These are phyloP conservation scores for Cercophora sp. DNA, from an alignment of 495 filamentous ascomycete genomes.

Conservation along the genomic window DNA sequence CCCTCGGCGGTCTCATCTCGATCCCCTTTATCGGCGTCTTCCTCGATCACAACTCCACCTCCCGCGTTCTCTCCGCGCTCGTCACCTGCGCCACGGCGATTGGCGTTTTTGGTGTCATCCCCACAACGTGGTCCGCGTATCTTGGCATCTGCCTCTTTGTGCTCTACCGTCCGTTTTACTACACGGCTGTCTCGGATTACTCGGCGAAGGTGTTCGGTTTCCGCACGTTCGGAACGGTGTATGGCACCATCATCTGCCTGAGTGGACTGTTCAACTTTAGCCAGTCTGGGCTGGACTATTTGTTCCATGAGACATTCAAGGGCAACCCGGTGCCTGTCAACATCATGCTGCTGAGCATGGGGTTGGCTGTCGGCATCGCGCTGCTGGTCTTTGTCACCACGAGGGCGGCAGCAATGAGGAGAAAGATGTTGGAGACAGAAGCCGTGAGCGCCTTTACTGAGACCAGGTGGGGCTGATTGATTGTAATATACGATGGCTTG, in stretches of 20 bases:
- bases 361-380: conserved; percentile 53
- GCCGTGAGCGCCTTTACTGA: conserved; percentile 29
- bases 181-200: conserved; percentile 80
- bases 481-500: too few species aligned
- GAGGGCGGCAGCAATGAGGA: conserved; percentile 24
- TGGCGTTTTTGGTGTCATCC: conserved; percentile 74
- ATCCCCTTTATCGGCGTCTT: conserved; percentile 86
- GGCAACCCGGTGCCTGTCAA: conserved; percentile 80
- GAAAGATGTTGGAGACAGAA: conserved; percentile 38
- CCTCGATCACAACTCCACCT: conserved; percentile 72
- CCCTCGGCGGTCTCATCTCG: conserved; percentile 75
- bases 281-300: conserved; percentile 75
- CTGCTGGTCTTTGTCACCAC: conserved; percentile 58
- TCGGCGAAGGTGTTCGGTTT: conserved; percentile 93
- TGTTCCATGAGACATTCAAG: conserved; percentile 69
- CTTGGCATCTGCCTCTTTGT: conserved; percentile 78
- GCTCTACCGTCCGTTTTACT: conserved; percentile 70
- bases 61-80: conserved; percentile 68
- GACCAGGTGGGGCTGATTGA: conserved; percentile 10
- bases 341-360: conserved; percentile 56
- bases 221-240: conserved; percentile 90
- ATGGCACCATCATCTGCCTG: conserved; percentile 88
- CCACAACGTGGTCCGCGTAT: conserved; percentile 65
- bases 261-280: conserved; percentile 84
- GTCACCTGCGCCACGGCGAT: conserved; percentile 71